phyloP scores from a whole-genome alignment of 768 basidiomycete genomes.

The Trametes cinnabarina region DNA sequence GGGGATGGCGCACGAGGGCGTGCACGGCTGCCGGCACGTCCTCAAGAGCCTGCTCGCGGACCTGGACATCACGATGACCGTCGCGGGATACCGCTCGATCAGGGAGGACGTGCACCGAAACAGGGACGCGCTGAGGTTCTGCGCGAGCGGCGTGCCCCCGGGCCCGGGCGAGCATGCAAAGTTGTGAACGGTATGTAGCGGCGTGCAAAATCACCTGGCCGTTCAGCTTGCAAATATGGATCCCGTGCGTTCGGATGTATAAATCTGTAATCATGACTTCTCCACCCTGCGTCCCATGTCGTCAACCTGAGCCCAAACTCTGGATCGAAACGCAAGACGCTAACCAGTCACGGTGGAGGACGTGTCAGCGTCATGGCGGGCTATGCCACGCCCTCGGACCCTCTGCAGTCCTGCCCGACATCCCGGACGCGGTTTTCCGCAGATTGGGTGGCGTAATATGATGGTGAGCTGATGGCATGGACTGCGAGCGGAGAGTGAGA shows the following conservation, averaged over 20 bases:
- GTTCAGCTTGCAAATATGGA: neutral
- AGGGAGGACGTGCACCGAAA: constrained; percentile 32
- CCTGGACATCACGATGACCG: constrained; percentile 45
- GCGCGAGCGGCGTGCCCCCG: constrained; percentile 34
- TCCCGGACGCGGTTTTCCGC: neutral
- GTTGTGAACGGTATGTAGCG: constrained; percentile 19
- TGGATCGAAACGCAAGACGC: neutral
- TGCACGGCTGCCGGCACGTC: constrained; percentile 52
- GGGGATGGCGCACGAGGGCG: constrained; percentile 53
- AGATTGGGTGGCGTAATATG: neutral
- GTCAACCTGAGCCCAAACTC: neutral
- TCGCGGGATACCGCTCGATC: constrained; percentile 39
- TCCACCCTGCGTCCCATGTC: neutral
- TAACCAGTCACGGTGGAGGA: no score
- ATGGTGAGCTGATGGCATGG: neutral
- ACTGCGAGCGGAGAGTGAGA: neutral
- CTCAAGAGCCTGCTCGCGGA: constrained; percentile 50
- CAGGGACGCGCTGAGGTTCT: constrained; percentile 34
- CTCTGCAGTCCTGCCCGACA: neutral
- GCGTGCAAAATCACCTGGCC: neutral
- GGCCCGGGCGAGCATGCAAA: constrained; percentile 32
- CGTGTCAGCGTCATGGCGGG: neutral
- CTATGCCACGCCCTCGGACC: neutral
- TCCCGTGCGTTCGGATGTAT: neutral
- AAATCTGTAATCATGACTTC: neutral